Evolutionary conservation across 352 stramenopile species (phyloP).

Genomic region (Globisporangium nagaii): DNA sequence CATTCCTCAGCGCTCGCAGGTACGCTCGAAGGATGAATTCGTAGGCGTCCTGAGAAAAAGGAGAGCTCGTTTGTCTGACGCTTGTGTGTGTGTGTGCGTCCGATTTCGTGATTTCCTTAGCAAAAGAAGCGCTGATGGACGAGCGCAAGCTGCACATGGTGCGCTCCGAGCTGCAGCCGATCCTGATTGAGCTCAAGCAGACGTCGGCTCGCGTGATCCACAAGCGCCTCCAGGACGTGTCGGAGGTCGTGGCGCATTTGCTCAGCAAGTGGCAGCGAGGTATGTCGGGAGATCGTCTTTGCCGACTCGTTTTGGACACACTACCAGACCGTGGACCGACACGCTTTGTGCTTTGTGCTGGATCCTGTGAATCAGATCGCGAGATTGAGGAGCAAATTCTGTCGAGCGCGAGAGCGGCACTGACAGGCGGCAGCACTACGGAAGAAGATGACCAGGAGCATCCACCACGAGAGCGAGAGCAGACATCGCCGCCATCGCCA

Average conservation of each 20-base stretch:
- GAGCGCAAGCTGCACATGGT: conserved; percentile 63
- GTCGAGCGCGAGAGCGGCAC: neutral
- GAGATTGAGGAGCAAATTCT: neutral
- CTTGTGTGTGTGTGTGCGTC: neutral
- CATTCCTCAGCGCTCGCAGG: too few species aligned
- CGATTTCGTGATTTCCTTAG: too few species aligned
- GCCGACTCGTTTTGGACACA: too few species aligned
- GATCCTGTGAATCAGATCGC: conserved; percentile 5
- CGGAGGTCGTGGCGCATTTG: conserved; percentile 64
- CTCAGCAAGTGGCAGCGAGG: conserved; percentile 68
- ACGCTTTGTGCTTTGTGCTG: too few species aligned
- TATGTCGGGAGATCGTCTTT: conserved; percentile 7
- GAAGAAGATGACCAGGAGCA: neutral
- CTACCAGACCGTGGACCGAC: too few species aligned
- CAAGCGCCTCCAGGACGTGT: conserved; percentile 72
- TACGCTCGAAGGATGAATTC: too few species aligned
- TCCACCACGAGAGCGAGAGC: neutral
- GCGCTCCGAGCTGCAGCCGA: conserved; percentile 46
- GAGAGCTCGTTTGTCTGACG: neutral
- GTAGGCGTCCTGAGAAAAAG: too few species aligned
- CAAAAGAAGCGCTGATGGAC: conserved; percentile 43
- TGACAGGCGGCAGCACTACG: neutral
- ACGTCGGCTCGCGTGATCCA: conserved; percentile 62
- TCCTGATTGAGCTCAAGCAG: conserved; percentile 50
- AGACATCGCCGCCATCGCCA: neutral